Evolutionary conservation across 352 stramenopile species (phyloP).

Genomic region (Pythium guiyangense): DNA sequence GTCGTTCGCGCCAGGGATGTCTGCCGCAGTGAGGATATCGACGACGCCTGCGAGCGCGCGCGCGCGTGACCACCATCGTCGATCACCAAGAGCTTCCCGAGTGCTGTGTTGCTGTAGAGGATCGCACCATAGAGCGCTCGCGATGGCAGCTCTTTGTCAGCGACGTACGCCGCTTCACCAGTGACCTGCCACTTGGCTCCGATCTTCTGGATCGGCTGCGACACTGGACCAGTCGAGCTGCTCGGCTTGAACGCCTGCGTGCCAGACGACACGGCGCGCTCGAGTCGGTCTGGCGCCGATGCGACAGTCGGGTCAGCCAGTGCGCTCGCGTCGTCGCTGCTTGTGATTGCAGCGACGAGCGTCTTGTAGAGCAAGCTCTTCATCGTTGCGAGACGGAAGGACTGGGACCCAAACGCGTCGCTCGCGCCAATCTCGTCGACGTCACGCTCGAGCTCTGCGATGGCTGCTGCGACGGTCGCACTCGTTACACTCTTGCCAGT

Average conservation of each 20-base stretch:
- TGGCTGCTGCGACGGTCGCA: conserved; percentile 76
- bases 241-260: conserved; percentile 43
- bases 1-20: conserved; percentile 80
- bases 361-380: conserved; percentile 93
- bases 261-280: conserved; percentile 37
- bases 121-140: conserved; percentile 82
- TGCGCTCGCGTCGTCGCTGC: too few species aligned
- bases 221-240: conserved; percentile 35
- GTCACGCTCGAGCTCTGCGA: conserved; percentile 78
- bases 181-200: conserved; percentile 54
- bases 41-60: conserved; percentile 86
- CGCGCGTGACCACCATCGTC: conserved; percentile 92
- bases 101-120: conserved; percentile 77
- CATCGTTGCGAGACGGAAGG: conserved; percentile 22
- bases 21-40: conserved; percentile 77
- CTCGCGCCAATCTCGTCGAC: conserved; percentile 51
- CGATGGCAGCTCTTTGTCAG: conserved; percentile 41
- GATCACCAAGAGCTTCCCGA: conserved; percentile 89
- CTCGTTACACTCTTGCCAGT: conserved; percentile 71
- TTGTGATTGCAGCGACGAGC: conserved; percentile 66
- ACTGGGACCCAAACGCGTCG: conserved; percentile 20
- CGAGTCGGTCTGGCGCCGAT: conserved; percentile 23
- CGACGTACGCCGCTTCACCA: conserved; percentile 51
- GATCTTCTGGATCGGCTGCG: conserved; percentile 46
- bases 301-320: conserved; percentile 14